Evolutionary conservation across 768 basidiomycete species (phyloP).

Genomic region (Lentinula guzmanii): DNA sequence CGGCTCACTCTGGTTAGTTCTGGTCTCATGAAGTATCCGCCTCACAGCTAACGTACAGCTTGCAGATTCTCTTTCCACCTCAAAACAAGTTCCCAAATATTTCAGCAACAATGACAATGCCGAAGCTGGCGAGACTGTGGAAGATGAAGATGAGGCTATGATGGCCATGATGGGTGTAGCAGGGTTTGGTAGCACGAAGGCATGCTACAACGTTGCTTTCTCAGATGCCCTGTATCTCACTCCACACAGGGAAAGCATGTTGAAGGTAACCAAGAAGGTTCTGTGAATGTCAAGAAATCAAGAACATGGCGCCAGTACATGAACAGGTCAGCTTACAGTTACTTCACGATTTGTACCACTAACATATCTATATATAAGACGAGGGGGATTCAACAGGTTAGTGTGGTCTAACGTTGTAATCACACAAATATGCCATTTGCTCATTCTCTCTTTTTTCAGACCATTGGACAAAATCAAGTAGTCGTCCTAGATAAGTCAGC

Average conservation of each 20-base stretch:
- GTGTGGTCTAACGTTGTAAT: conserved; percentile 10
- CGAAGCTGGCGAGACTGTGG: conserved; percentile 43
- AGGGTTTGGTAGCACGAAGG: conserved; percentile 90
- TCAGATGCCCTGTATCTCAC: background rate
- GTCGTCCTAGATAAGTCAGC: background rate
- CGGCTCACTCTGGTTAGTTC: background rate
- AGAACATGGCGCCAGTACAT: conserved; percentile 98
- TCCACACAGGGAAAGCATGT: conserved; percentile 65
- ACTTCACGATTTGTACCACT: conserved; percentile 8
- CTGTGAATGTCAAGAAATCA: conserved; percentile 65
- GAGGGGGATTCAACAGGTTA: conserved; percentile 82
- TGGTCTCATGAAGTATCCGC: background rate
- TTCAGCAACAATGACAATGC: conserved; percentile 28
- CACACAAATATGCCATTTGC: conserved; percentile 1
- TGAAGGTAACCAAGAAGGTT: conserved; percentile 76
- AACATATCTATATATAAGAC: conserved; percentile 32
- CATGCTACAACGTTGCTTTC: conserved; percentile 20
- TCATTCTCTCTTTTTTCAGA: conserved; percentile 32
- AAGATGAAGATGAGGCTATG: conserved; percentile 74
- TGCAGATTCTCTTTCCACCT: conserved; percentile 9
- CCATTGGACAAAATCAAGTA: conserved; percentile 96
- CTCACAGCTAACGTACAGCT: conserved; percentile 8
- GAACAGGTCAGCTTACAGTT: conserved; percentile 64
- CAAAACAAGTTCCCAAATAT: conserved; percentile 33
- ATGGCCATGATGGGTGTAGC: conserved; percentile 85